Evolutionary conservation across 352 stramenopile genomes (phyloP).

Genomic region (Globisporangium mamillatum): DNA sequence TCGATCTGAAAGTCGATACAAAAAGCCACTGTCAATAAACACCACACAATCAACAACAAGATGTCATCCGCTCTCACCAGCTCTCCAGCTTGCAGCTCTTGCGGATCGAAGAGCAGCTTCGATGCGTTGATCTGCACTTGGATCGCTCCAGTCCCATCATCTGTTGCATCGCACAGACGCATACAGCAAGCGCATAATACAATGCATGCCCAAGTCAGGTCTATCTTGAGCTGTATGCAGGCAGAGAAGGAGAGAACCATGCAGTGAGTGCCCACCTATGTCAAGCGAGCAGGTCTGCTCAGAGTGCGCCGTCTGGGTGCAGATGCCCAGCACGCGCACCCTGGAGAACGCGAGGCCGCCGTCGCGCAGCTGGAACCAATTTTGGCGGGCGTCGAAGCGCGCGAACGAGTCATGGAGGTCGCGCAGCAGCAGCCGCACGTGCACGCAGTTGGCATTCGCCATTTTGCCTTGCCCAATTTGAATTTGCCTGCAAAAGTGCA

Average conservation of each 20-base stretch:
- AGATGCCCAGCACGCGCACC: constrained; percentile 36
- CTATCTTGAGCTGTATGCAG: not conserved
- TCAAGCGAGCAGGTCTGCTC: constrained; percentile 24
- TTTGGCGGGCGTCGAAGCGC: constrained; percentile 16
- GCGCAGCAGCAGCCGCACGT: constrained; percentile 28
- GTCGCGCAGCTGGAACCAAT: constrained; percentile 21
- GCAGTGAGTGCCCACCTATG: constrained; percentile 23
- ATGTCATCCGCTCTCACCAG: constrained; percentile 22
- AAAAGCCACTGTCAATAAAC: constrained; percentile 2
- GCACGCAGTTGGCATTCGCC: not conserved
- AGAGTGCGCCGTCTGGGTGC: constrained; percentile 12
- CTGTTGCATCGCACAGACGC: constrained; percentile 10
- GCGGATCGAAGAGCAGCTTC: constrained; percentile 1
- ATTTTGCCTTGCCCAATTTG: constrained; percentile 1
- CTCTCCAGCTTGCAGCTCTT: constrained; percentile 25
- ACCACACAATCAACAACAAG: not conserved
- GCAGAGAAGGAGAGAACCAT: not conserved
- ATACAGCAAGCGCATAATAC: constrained; percentile 9
- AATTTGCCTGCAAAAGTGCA: not conserved
- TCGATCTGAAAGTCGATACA: constrained; percentile 28
- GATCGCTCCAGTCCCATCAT: constrained; percentile 38
- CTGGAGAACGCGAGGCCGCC: constrained; percentile 14
- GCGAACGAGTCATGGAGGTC: constrained; percentile 27
- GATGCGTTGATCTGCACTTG: constrained; percentile 22
- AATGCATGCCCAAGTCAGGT: not conserved